Base-by-base conservation (phyloP, 2,329 filamentous ascomycete species). In the Alternaria sp. region DNA sequence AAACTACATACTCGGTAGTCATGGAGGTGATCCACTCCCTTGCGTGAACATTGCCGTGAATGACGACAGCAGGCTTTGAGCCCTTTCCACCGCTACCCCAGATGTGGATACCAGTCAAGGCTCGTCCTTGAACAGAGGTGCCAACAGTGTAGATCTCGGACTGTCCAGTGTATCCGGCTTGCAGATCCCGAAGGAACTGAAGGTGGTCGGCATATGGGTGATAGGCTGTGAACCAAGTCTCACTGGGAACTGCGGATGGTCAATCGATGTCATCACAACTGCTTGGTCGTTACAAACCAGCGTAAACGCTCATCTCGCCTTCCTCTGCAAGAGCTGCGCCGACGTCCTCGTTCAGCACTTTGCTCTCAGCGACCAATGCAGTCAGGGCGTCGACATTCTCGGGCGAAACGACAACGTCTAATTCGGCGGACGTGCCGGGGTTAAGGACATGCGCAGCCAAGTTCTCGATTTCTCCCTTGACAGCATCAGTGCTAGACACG, bases 41-140 rank as follows among this genome's bases (percentile, higher is more conserved):
- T 5, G 75, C 75, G 51, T 77, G 75, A 2, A 77, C 74, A n/a
- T 73, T 77, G 18, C 73, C 73, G 41, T 76, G 74, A 41, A 76
- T 71, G 8, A 77, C 59, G 18, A 77, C 66, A 30, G 74, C 76
- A 46, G 75, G 75, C 70, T 74, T 76, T 18, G 73, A 75, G 53
- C 75, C 74, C 44, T 75, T 74, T n/a, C 76, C 76, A 0, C 74
- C 73, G 28, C 66, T 72, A 7, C 76, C 76, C 75, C 75, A 78
- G 63, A 78, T 77, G 44, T 78, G 76, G 54, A 78, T 78, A 39
- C 76, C 76, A 24, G 72, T 77, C 44, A 78, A 57, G 16, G 65
- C 61, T 22, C 76, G 71, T 41, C 75, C 75, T 34, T 78, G 68
- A 1, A 73, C 70, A 3, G 76, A 78, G 11, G 64, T 70, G 9